phyloP scores from a whole-genome alignment of 805 yeast genomes.

The Lachancea cidri region DNA sequence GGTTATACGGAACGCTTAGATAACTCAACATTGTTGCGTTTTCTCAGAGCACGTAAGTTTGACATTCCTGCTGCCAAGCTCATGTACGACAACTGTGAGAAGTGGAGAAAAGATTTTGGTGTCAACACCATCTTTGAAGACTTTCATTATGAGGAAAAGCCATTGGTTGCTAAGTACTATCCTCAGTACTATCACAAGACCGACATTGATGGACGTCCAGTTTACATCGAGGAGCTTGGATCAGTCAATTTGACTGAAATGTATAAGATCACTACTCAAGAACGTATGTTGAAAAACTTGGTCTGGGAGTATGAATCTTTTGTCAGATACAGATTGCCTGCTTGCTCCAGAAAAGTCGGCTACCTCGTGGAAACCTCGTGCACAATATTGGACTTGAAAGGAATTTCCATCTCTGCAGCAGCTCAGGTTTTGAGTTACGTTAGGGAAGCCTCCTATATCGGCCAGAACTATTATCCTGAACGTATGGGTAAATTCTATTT shows the following conservation, averaged over 20 bases:
- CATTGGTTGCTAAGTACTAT: conserved; percentile 79
- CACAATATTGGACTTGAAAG: conserved; percentile 92
- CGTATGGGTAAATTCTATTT: conserved; percentile 97
- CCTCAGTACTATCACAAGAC: conserved; percentile 98
- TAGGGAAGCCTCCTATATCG: conserved; percentile 87
- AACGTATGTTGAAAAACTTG: conserved; percentile 90
- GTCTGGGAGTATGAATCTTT: conserved; percentile 98
- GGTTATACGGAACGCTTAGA: conserved; percentile 80
- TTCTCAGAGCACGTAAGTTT: conserved; percentile 92
- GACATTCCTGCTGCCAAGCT: conserved; percentile 70
- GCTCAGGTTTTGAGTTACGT: conserved; percentile 83
- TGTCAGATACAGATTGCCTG: conserved; percentile 79
- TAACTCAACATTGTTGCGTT: conserved; percentile 78
- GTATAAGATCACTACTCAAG: conserved; percentile 91
- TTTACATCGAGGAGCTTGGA: conserved; percentile 91
- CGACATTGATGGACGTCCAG: conserved; percentile 95
- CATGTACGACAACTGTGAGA: conserved; percentile 85
- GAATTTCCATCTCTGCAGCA: conserved; percentile 80
- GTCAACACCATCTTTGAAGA: conserved; percentile 80
- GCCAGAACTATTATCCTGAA: conserved; percentile 97
- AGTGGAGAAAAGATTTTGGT: conserved; percentile 86
- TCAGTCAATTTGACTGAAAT: conserved; percentile 82
- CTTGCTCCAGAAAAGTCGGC: conserved; percentile 81
- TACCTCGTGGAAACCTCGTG: conserved; percentile 89
- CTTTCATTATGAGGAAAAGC: conserved; percentile 91